Evolutionary conservation across 257 asterid genomes (phyloP).

Genomic region (Scutellaria galericulata): DNA sequence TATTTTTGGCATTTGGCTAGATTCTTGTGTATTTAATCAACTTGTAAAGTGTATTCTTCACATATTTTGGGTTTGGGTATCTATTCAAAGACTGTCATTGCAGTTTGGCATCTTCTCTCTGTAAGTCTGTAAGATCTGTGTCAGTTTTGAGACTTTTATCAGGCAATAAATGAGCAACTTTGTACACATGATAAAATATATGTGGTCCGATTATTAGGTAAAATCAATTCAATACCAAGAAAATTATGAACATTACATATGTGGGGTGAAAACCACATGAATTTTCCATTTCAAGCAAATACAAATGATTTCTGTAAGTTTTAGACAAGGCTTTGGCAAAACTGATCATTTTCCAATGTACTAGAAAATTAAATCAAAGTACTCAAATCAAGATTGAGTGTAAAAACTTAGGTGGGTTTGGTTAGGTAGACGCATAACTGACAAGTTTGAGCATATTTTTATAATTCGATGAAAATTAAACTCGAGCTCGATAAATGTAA

Average conservation of each 20-base stretch:
- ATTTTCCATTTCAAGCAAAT: conserved; percentile 15
- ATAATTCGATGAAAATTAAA: not conserved
- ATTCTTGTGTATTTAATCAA: conserved; percentile 24
- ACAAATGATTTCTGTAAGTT: not conserved
- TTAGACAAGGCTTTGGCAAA: not conserved
- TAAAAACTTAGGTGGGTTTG: too few relatives aligned
- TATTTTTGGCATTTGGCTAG: conserved; percentile 28
- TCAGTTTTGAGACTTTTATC: conserved; percentile 37
- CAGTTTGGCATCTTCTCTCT: conserved; percentile 45
- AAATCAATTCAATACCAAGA: conserved; percentile 29
- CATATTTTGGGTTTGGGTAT: conserved; percentile 25
- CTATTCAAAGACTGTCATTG: conserved; percentile 38
- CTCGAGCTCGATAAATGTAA: not conserved
- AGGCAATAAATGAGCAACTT: conserved; percentile 40
- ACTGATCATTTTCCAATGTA: not conserved
- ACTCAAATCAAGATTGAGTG: not conserved
- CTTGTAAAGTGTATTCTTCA: conserved; percentile 31
- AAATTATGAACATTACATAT: not conserved
- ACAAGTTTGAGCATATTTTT: not conserved
- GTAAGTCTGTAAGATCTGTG: conserved; percentile 46
- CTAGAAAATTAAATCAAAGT: too few relatives aligned
- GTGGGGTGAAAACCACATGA: not conserved
- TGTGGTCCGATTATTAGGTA: conserved; percentile 42
- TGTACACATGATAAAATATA: conserved; percentile 27
- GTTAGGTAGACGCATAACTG: not conserved